Percentiles rank a stretch among this genome's conserved stretches.
Evolutionary conservation across 768 basidiomycete species (phyloP).

Genomic region (Kwoniella europaea): DNA sequence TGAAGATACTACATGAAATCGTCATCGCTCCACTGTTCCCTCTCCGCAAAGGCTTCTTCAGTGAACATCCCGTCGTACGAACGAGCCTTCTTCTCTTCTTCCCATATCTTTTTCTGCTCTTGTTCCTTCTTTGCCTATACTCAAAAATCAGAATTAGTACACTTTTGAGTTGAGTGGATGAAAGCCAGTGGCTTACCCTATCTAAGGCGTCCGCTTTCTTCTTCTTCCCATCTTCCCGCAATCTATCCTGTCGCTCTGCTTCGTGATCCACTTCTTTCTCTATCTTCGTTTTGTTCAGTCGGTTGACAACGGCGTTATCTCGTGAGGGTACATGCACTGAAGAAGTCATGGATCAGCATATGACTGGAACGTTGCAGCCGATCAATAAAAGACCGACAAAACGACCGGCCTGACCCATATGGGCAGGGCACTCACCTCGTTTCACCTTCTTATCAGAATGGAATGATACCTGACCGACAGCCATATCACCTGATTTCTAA

Average conservation of each 20-base stretch:
- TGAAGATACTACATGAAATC: constrained; percentile 54
- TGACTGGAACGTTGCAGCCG: too few species aligned
- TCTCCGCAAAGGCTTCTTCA: constrained; percentile 58
- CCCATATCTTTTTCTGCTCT: constrained; percentile 74
- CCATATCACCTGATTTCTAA: constrained; percentile 98
- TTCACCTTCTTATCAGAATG: constrained; percentile 88
- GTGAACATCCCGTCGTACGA: constrained; percentile 82
- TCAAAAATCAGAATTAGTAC: too few species aligned
- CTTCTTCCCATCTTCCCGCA: constrained; percentile 58
- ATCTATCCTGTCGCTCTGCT: constrained; percentile 77
- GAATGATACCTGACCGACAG: constrained; percentile 93
- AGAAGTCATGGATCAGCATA: constrained; percentile 1
- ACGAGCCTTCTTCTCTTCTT: constrained; percentile 83
- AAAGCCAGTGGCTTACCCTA: constrained; percentile 63
- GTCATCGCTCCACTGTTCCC: constrained; percentile 62
- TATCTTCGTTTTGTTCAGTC: constrained; percentile 89
- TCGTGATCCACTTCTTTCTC: constrained; percentile 88
- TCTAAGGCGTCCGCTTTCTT: constrained; percentile 75
- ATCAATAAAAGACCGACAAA: not conserved
- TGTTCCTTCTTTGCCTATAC: constrained; percentile 76
- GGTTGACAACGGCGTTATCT: constrained; percentile 87
- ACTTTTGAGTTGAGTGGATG: too few species aligned
- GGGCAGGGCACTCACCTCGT: constrained; percentile 63
- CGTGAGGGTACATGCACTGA: constrained; percentile 77
- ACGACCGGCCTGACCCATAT: too few species aligned